These are phyloP conservation scores for Haplosporangium sp. DNA, from an alignment of 371 early-diverging fungal genomes.

Conservation along the genomic window DNA sequence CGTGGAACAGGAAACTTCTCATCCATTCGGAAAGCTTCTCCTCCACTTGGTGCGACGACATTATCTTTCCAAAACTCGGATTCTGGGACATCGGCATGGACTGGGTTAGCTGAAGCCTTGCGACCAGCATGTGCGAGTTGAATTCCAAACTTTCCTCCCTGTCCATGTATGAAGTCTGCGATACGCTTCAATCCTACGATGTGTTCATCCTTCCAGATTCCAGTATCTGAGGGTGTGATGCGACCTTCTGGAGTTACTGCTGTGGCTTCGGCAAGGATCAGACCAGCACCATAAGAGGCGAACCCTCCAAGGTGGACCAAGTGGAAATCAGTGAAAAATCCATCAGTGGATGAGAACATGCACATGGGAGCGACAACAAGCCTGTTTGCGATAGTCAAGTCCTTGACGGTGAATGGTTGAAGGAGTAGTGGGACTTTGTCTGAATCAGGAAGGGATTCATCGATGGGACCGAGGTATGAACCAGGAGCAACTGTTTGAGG, in stretches of 20 bases:
- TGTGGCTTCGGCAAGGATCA: constrained; percentile 84
- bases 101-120: constrained; percentile 54
- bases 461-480: constrained; percentile 18
- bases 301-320: constrained; percentile 77
- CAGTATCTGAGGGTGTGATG: constrained; percentile 77
- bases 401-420: constrained; percentile 71
- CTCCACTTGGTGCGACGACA: constrained; percentile 76
- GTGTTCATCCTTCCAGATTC: constrained; percentile 88
- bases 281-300: constrained; percentile 79
- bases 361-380: constrained; percentile 87
- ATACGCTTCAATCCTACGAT: constrained; percentile 69
- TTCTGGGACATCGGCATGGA: constrained; percentile 55
- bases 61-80: constrained; percentile 82
- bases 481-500: constrained; percentile 11
- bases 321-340: constrained; percentile 70
- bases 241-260: constrained; percentile 71
- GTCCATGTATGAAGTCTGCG: constrained; percentile 78
- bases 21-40: constrained; percentile 54
- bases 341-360: constrained; percentile 64
- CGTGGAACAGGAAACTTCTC: constrained; percentile 63
- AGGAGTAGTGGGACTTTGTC: constrained; percentile 63
- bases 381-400: constrained; percentile 75
- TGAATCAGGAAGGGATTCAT: constrained; percentile 4
- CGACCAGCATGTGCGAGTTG: constrained; percentile 91
- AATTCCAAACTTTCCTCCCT: constrained; percentile 72